A percentile compares a stretch with the other conserved stretches of the same genome.
Conservation (phyloP, 352 stramenopile genomes). For the Pythium pyrilobum region DNA sequence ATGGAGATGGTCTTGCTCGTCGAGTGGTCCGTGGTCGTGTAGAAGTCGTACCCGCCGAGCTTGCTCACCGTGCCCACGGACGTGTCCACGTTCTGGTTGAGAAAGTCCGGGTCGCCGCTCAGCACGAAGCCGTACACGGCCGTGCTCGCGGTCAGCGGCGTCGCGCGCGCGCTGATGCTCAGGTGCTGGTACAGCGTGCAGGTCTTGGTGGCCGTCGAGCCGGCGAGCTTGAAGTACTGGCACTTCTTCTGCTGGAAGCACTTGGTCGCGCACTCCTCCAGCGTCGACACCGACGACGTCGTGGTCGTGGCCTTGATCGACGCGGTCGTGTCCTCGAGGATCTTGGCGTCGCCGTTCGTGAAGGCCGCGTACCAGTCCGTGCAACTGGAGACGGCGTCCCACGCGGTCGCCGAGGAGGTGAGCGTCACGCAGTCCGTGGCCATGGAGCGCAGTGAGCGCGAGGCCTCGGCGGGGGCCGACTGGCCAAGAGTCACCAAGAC, state of each 20-base stretch:
- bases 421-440: slow-evolving; percentile 13
- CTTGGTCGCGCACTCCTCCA: slow-evolving; percentile 25
- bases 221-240: slow-evolving; percentile 27
- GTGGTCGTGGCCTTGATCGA: slow-evolving; percentile 16
- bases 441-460: slow-evolving; percentile 9
- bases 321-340: slow-evolving; percentile 16
- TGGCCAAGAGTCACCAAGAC: background rate
- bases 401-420: slow-evolving; percentile 12
- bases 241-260: slow-evolving; percentile 28
- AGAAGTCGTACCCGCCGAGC: slow-evolving; percentile 24
- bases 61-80: slow-evolving; percentile 4
- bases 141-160: slow-evolving; percentile 1
- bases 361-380: slow-evolving; percentile 25
- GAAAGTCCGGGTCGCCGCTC: slow-evolving; percentile 20
- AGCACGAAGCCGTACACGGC: slow-evolving; percentile 28
- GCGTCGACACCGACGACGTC: slow-evolving; percentile 1
- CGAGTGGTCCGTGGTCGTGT: slow-evolving; percentile 18
- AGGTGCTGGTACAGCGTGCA: slow-evolving; percentile 30
- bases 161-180: slow-evolving; percentile 6
- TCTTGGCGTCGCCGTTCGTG: slow-evolving; percentile 21
- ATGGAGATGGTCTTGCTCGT: slow-evolving; percentile 26
- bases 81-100: slow-evolving; percentile 27
- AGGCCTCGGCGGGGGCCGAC: background rate
- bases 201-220: slow-evolving; percentile 6
- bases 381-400: slow-evolving; percentile 24